Percentiles rank a stretch among this genome's conserved stretches.
Evolutionary conservation across 2,329 filamentous ascomycete genomes (phyloP).

Genomic region (Arthrobotrys entomopaga): DNA sequence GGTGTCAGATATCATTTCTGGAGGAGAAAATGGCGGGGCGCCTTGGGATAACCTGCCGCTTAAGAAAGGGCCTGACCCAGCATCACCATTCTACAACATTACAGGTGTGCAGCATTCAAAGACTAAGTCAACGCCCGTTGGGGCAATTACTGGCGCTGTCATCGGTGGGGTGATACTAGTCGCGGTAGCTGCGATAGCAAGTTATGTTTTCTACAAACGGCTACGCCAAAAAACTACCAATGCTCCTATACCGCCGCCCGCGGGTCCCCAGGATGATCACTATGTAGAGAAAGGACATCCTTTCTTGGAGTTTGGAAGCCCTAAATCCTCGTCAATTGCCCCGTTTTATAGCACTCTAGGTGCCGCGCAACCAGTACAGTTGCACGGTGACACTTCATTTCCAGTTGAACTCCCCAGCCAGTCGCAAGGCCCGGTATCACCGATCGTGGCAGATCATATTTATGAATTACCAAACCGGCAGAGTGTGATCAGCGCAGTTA

Average conservation of each 20-base stretch:
- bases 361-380: slow-evolving; percentile 9
- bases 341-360: slow-evolving; percentile 23
- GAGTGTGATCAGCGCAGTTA: neutral
- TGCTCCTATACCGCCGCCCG: slow-evolving; percentile 11
- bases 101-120: neutral
- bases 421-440: neutral
- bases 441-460: neutral
- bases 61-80: slow-evolving; percentile 4
- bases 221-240: neutral
- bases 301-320: slow-evolving; percentile 20
- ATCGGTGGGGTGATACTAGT: slow-evolving; percentile 18
- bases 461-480: slow-evolving; percentile 14
- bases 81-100: slow-evolving; percentile 31
- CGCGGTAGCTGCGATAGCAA: neutral
- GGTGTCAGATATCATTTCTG: slow-evolving; percentile 13
- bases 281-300: neutral
- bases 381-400: slow-evolving; percentile 25
- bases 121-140: neutral
- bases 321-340: neutral
- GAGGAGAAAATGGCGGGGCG: slow-evolving; percentile 2
- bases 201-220: neutral
- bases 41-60: slow-evolving; percentile 27
- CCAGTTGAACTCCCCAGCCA: slow-evolving; percentile 18
- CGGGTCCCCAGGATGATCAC: neutral
- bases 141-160: slow-evolving; percentile 25